phyloP scores from a whole-genome alignment of 371 early-diverging fungal species.

The Mucor plumbeus region DNA sequence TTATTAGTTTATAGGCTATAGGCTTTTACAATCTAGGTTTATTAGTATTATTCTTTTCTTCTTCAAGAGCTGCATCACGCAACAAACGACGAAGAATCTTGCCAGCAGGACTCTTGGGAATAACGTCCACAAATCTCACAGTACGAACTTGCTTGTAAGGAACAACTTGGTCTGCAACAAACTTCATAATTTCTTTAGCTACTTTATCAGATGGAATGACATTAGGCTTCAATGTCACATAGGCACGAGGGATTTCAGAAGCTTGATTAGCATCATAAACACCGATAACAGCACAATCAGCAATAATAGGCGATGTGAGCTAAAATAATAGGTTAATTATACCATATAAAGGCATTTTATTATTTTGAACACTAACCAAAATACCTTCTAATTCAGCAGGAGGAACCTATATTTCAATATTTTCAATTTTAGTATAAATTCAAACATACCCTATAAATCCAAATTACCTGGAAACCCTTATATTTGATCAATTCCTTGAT shows the following conservation, averaged over 20 bases:
- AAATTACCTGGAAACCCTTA: slow-evolving; percentile 70
- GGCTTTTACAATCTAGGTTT: slow-evolving; percentile 3
- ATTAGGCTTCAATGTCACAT: slow-evolving; percentile 54
- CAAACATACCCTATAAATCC: neutral
- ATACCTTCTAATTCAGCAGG: slow-evolving; percentile 30
- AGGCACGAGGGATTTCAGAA: slow-evolving; percentile 78
- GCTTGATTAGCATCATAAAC: slow-evolving; percentile 51
- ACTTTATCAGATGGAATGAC: slow-evolving; percentile 16
- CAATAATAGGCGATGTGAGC: slow-evolving; percentile 14
- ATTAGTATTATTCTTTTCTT: slow-evolving; percentile 32
- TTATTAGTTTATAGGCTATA: neutral
- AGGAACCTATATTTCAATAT: slow-evolving; percentile 11
- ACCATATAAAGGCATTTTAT: neutral
- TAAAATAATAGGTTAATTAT: neutral
- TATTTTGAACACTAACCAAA: slow-evolving; percentile 46
- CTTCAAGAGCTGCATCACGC: slow-evolving; percentile 34
- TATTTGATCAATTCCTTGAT: slow-evolving; percentile 80
- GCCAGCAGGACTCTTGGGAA: slow-evolving; percentile 76
- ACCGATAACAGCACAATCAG: slow-evolving; percentile 75
- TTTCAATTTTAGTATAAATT: neutral
- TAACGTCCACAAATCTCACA: slow-evolving; percentile 67
- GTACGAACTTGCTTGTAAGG: slow-evolving; percentile 77
- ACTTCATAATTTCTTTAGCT: slow-evolving; percentile 51
- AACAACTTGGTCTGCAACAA: slow-evolving; percentile 65
- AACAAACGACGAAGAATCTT: slow-evolving; percentile 75